Evolutionary conservation across 2,329 filamentous ascomycete species (phyloP).

Genomic region (Aspergillus sp.): DNA sequence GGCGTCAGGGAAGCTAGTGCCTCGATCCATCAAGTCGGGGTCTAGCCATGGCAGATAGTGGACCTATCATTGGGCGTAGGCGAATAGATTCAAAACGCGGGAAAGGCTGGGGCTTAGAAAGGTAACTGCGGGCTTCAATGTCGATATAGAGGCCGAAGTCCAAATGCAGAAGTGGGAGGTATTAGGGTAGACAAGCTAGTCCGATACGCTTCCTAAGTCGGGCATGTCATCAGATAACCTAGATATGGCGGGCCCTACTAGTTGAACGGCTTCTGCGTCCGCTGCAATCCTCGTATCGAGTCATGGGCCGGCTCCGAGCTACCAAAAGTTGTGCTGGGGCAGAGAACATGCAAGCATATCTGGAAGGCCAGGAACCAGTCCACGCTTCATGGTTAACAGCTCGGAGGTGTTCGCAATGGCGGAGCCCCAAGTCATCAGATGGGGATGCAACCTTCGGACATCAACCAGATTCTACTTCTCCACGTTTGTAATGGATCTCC

Average conservation of each 20-base stretch:
- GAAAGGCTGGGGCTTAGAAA: background rate
- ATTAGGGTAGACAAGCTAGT: background rate
- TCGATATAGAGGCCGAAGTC: background rate
- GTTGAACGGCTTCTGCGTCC: background rate
- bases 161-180: background rate
- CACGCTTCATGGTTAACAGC: background rate
- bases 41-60: background rate
- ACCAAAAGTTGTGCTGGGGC: background rate
- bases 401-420: background rate
- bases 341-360: background rate
- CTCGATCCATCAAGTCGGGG: background rate
- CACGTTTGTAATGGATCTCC: background rate
- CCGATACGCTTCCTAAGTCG: background rate
- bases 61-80: conserved; percentile 4
- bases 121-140: background rate
- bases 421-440: background rate
- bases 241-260: background rate
- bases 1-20: background rate
- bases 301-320: too few relatives aligned
- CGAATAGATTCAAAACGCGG: background rate
- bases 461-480: background rate
- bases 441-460: background rate
- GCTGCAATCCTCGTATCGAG: background rate
- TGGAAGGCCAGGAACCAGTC: background rate
- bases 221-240: background rate